Evolutionary conservation across 345 rosid species (phyloP), one percentile per base, ranked within the genome.

Genomic region (Melaleuca alternifolia): DNA sequence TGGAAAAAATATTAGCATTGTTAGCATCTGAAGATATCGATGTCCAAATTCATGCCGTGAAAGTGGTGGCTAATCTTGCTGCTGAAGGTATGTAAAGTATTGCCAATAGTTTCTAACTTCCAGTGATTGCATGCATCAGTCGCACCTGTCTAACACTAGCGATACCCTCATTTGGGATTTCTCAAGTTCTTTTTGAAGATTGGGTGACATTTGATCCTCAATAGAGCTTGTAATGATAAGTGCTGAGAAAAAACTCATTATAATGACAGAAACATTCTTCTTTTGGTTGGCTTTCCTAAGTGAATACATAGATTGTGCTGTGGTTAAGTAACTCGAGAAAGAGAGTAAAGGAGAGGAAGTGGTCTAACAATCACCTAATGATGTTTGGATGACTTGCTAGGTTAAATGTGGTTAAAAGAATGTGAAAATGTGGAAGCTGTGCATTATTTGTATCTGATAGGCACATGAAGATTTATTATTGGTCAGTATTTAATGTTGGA

Each of bases 11-110:
- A 90, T 44, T 97, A 86, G 95, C 93, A 54, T 88, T 96, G 87
- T 89, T 96, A 87, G 83, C 90, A 86, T 97, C 99, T 88, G 98
- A 95, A 88, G 99, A 97, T 88, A 62, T 87, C 28, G 98, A 96
- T 76, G 96, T 97, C 87, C 99, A 96, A 92, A 94, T 92, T 86
- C 98, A 96, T 90, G 98, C 96, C 13, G 96, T 96, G 81, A 97
- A 97, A 91, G 97, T 96, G 85, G 94, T 97, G 86, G 99, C 99
- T 65, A 97, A 97, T 91, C 96, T 97, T 86, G 99, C 99, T 46
- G 98, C 98, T 56, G 99, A 97, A 96, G 99, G 99, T 96, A 87
- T 37, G 37, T 84, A 59, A 85, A 84, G 48, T 87, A 86, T 52
- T 81, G 83, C 84, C 37, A 13, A 28, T 52, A 26, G 6, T 41